Evolutionary conservation across 1,284 basidiomycete genomes (phyloP), one percentile per base, ranked within the genome.

Genomic region (Ganoderma boninense): DNA sequence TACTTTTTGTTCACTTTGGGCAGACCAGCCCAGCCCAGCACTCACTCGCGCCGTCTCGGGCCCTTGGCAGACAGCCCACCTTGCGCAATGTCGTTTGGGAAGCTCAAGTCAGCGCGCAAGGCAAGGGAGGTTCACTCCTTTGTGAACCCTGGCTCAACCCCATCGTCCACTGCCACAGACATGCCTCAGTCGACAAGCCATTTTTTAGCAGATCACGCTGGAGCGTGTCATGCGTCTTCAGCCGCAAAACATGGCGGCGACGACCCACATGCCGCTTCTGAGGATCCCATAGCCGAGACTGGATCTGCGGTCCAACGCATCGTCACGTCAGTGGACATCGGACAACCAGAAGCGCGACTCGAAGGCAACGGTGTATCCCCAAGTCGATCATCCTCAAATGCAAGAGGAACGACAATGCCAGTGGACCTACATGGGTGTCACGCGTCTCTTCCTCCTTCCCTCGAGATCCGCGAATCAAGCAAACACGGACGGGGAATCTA

Each of bases 11-110:
- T 65, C 46, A 7, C 26, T 29, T 2, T 29, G 2, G 32, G 49
- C 20, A 23, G 16, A 40, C 38, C n/a, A 43, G 23, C 68, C 49
- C 18, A 29, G 32, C n/a, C n/a, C n/a, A n/a, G n/a, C n/a, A n/a
- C n/a, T n/a, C 40, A 14, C 40, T 46, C 40, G 44, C 10, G 1
- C 11, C 46, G 20, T 49, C 13, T 13, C n/a, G n/a, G 11, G 8
- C 49, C n/a, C 44, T 23, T 64, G 10, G 23, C 18, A 54, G 23
- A 18, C 10, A 43, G 18, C 13, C 40, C 5, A 20, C n/a, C 8
- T 32, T 35, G 4, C 6, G 49, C 62, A 4, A 83, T 84, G 83
- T 84, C 83, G 1, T 83, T 83, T 40, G 65, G 71, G 6, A 73
- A 67, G 29, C 68, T 74, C 54, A 70, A 78, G 75, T 69, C 71